Percentiles rank a stretch among this genome's conserved stretches.
Conservation (phyloP, 2,329 filamentous ascomycete species). For the Rhynchosporium secalis region DNA sequence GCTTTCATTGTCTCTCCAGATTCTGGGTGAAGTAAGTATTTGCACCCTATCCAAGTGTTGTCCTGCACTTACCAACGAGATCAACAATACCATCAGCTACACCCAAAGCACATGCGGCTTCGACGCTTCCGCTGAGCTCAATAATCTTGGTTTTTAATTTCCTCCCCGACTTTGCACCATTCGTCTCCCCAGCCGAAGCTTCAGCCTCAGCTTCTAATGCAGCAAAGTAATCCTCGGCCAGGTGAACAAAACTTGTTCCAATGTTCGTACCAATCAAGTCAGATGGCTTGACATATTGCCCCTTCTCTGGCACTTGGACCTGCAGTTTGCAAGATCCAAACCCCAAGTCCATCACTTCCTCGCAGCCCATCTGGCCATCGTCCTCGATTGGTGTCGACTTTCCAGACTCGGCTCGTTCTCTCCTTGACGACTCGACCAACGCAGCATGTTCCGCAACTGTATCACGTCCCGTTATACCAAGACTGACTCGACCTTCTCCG, state of each 20-base stretch:
- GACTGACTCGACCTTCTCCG: constrained; percentile 86
- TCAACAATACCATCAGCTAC: constrained; percentile 98
- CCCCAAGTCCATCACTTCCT: constrained; percentile 84
- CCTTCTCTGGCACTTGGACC: constrained; percentile 93
- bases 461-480: constrained; percentile 93
- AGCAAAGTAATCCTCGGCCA: constrained; percentile 82
- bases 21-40: constrained; percentile 54
- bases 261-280: constrained; percentile 91
- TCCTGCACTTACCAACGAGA: constrained; percentile 73
- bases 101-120: constrained; percentile 92
- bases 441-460: constrained; percentile 90
- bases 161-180: constrained; percentile 40
- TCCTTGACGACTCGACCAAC: constrained; percentile 51
- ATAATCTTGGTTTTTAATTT: constrained; percentile 85
- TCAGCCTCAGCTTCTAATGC: constrained; percentile 61
- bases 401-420: constrained; percentile 50
- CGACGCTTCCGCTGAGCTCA: constrained; percentile 93
- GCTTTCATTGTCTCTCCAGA: constrained; percentile 98
- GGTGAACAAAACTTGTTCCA: constrained; percentile 89
- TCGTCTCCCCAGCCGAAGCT: constrained; percentile 40
- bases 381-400: constrained; percentile 45
- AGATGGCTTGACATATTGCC: constrained; percentile 64
- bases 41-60: not conserved
- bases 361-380: constrained; percentile 53
- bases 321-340: constrained; percentile 92